Conservation (phyloP, 768 basidiomycete species). For the Psilocybe tampanensis region DNA sequence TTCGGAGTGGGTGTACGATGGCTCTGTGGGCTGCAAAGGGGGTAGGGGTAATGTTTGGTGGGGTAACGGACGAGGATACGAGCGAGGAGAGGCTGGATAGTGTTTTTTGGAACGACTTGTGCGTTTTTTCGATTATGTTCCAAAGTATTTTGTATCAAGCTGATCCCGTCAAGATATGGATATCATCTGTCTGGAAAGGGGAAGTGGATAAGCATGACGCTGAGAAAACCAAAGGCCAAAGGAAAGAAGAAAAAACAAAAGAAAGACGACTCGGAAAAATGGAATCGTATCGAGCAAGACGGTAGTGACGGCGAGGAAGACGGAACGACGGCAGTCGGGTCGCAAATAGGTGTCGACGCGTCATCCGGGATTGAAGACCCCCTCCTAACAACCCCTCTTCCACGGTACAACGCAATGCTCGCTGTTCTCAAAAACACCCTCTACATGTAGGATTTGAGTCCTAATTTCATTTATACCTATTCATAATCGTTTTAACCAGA, state of each 20-base stretch:
- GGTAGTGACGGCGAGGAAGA: neutral
- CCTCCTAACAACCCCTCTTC: constrained; percentile 59
- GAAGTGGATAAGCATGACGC: constrained; percentile 75
- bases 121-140: no score
- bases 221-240: constrained; percentile 71
- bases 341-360: constrained; percentile 6
- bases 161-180: constrained; percentile 54
- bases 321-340: neutral
- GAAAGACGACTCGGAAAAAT: constrained; percentile 19
- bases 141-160: no score
- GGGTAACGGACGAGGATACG: constrained; percentile 84
- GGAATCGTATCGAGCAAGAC: constrained; percentile 11
- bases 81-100: constrained; percentile 85
- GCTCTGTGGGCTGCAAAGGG: constrained; percentile 68
- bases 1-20: constrained; percentile 88
- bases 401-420: constrained; percentile 88
- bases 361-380: constrained; percentile 64
- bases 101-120: constrained; percentile 89
- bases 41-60: constrained; percentile 84
- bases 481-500: constrained; percentile 34
- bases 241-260: constrained; percentile 48
- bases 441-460: constrained; percentile 63
- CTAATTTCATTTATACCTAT: neutral
- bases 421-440: constrained; percentile 82
- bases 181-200: constrained; percentile 79